Conservation (phyloP, 164 flowering plant species). For the Litsea cubeba region DNA sequence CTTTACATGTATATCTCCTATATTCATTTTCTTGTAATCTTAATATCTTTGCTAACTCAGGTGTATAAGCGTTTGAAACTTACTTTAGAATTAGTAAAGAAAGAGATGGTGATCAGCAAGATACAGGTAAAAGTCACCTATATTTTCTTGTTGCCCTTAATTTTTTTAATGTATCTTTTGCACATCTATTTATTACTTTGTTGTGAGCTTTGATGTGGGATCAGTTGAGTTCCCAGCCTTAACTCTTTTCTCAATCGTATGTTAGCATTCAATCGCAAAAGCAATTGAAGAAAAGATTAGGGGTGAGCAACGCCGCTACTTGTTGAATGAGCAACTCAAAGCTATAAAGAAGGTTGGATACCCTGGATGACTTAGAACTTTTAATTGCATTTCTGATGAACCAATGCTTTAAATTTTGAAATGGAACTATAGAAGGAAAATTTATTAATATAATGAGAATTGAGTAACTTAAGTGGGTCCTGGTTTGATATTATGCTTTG, state of each 20-base stretch:
- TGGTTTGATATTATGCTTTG: constrained; percentile 2
- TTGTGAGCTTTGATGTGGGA: neutral
- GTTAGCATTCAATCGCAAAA: constrained; percentile 92
- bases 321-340: constrained; percentile 93
- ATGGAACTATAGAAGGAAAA: neutral
- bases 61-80: constrained; percentile 77
- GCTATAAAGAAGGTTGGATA: constrained; percentile 86
- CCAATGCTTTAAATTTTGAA: neutral
- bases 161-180: neutral
- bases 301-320: constrained; percentile 88
- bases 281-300: constrained; percentile 97
- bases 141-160: constrained; percentile 16
- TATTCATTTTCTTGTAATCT: neutral
- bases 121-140: constrained; percentile 53
- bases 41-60: constrained; percentile 28
- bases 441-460: neutral
- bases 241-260: neutral
- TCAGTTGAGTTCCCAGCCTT: neutral
- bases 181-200: neutral
- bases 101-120: constrained; percentile 94
- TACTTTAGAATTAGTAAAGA: constrained; percentile 82
- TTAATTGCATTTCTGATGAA: no score
- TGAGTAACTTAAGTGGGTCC: neutral
- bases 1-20: neutral
- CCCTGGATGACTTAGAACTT: neutral